Evolutionary conservation across 129 eudicot genomes (phyloP), one percentile per base, ranked within the genome.

Genomic region (Pseudognaphalium luteoalbum): DNA sequence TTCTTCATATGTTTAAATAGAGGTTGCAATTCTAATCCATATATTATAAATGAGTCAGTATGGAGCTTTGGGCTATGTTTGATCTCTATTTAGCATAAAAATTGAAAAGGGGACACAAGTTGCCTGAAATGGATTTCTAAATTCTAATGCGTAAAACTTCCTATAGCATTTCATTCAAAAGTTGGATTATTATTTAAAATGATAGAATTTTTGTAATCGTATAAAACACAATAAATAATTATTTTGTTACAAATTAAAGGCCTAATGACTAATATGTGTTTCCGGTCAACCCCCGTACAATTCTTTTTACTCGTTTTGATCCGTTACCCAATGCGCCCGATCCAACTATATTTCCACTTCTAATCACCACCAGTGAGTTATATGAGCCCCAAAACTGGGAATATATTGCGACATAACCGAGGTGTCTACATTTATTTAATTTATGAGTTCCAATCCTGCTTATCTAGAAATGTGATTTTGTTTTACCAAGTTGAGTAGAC

Each of bases 401-500:
- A 42, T 42, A 10, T 10, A 42, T 42, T 42, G 50, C 4, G 50
- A 42, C 15, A 42, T 54, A n/a, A n/a, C 41, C 20, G 15, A 63
- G 39, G 42, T 63, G 41, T 63, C 5, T 35, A 35, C 21, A 56
- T 56, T 71, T 34, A 73, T 37, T 35, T 56, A 11, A 32, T 34
- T 20, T 34, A 33, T 15, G 16, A 73, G 19, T 19, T 20, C 14
- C 0, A 57, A 22, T 12, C 41, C 41, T 16, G 5, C 33, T 65
- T 5, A 14, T 33, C 5, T 2, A 34, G 34, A 52, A 20, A 57
- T n/a, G 62, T 50, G 21, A 50, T 47, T 70, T 70, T 70, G 50
- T 42, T 17, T 14, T 50, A 21, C 75, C 64, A 71, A 71, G 28
- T 56, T 71, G 44, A 11, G n/a, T 71, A 30, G 64, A 17, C 47